Base-by-base conservation (phyloP, 768 basidiomycete genomes). In the Boletus tomentosulus region DNA sequence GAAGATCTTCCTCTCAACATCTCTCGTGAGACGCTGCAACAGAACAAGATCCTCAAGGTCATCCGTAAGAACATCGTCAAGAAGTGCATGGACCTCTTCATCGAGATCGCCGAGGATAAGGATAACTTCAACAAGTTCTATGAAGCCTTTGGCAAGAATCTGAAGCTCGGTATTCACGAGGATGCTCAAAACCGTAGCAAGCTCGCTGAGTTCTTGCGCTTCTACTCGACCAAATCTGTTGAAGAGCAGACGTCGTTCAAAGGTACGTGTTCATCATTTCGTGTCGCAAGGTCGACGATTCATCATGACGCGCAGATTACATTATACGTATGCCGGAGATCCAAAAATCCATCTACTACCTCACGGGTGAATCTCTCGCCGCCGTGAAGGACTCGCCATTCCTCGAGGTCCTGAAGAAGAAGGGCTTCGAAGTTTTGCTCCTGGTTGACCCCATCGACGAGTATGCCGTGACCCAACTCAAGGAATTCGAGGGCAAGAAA, bases 21-120 rank as follows among this genome's bases (percentile, higher is more conserved):
- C 75, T 98, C 97, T 42, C 94, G 97, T 77, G 96, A 99, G 82
- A 98, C 95, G 33, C 86, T 99, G 52, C 97, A 99, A 74, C 97
- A 98, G 71, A 98, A 98, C 84, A 99, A 98, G 86, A 99, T 99
- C 64, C 88, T 99, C 66, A 99, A 98, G 82, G 94, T 97, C 73
- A 95, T 96, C 72, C 91, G 93, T 74, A 97, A 98, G 85, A 97
- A 98, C 81, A 84, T 98, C 51, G 95, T 98, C 74, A 98, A 93
- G 86, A 98, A 98, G 81, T 87, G 89, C 71, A 73, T 98, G 76
- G 96, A 98, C 69, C 75, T 98, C 65, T 84, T 99, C 80, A 79
- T 73, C 64, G 97, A 99, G 81, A 96, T 98, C 59, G 87, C 95
- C 34, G 96, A 99, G 81, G 97, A 99, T 83, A 98, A 98, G 83